phyloP scores from a whole-genome alignment of 768 basidiomycete species.

The Podaxis mareebaensis region DNA sequence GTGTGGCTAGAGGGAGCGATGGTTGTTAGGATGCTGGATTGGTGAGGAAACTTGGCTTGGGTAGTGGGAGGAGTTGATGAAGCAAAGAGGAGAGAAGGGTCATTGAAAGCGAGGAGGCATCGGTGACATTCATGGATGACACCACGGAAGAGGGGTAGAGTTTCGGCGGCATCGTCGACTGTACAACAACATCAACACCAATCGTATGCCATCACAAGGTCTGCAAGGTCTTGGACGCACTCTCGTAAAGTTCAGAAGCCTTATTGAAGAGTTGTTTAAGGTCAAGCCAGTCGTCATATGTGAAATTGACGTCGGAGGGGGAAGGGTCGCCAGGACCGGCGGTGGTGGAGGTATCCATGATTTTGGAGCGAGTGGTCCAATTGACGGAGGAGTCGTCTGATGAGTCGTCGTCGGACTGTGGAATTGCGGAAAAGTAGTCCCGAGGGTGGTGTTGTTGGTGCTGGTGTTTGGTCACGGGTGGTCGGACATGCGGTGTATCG shows the following conservation, averaged over 20 bases:
- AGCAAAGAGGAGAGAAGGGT: constrained; percentile 55
- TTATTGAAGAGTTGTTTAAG: constrained; percentile 62
- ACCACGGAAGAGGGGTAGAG: constrained; percentile 57
- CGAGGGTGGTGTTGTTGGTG: constrained; percentile 24
- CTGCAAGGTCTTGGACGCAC: constrained; percentile 34
- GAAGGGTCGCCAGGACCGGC: constrained; percentile 24
- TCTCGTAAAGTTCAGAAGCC: constrained; percentile 59
- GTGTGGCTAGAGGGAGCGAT: neutral
- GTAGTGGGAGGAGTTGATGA: constrained; percentile 15
- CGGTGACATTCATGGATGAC: constrained; percentile 70
- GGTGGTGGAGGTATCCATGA: constrained; percentile 43
- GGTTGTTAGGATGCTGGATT: neutral
- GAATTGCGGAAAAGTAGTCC: constrained; percentile 34
- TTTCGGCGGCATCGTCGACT: constrained; percentile 49
- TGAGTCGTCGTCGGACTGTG: constrained; percentile 21
- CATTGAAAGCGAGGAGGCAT: constrained; percentile 53
- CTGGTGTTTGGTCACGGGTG: constrained; percentile 19
- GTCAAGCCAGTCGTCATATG: constrained; percentile 61
- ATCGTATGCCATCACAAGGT: neutral
- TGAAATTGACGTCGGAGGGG: constrained; percentile 12
- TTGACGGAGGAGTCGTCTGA: constrained; percentile 24
- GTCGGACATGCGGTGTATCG: constrained; percentile 4
- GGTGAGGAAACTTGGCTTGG: neutral
- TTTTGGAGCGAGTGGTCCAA: constrained; percentile 34
- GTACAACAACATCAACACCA: constrained; percentile 2